Conservation (phyloP, 257 asterid species). For the Solanum verrucosum region DNA sequence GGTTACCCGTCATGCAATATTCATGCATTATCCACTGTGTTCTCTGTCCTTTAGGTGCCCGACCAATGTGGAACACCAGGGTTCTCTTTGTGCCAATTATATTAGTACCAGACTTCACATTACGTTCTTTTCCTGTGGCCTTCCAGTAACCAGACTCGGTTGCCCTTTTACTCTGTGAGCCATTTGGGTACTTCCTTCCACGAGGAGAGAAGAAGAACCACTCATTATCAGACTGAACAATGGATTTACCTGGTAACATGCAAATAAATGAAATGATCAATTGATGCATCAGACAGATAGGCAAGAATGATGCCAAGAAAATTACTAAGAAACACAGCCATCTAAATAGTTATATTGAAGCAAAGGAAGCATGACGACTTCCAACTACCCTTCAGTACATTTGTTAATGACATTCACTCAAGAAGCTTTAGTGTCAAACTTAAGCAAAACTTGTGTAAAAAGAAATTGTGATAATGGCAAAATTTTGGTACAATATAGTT, state of each 20-base stretch:
- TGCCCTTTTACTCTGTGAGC: constrained; percentile 80
- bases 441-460: neutral
- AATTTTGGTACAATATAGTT: neutral
- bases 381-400: neutral
- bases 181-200: constrained; percentile 82
- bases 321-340: neutral
- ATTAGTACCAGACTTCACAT: constrained; percentile 54
- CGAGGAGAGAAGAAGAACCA: constrained; percentile 93
- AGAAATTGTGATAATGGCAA: neutral
- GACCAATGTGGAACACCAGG: constrained; percentile 75
- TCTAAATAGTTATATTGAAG: neutral
- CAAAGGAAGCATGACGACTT: neutral
- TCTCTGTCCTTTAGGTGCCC: constrained; percentile 83
- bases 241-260: constrained; percentile 39
- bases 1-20: constrained; percentile 42
- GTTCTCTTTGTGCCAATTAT: constrained; percentile 79
- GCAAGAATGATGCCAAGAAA: neutral
- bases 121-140: constrained; percentile 83
- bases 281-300: neutral
- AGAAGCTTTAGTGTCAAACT: neutral
- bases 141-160: constrained; percentile 82
- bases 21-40: constrained; percentile 98
- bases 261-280: constrained; percentile 5
- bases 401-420: neutral
- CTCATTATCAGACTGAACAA: constrained; percentile 62